A percentile compares a stretch with the other conserved stretches of the same genome.
Evolutionary conservation across 169 alveolate species (phyloP).

Genomic region (Cryptosporidium canis): DNA sequence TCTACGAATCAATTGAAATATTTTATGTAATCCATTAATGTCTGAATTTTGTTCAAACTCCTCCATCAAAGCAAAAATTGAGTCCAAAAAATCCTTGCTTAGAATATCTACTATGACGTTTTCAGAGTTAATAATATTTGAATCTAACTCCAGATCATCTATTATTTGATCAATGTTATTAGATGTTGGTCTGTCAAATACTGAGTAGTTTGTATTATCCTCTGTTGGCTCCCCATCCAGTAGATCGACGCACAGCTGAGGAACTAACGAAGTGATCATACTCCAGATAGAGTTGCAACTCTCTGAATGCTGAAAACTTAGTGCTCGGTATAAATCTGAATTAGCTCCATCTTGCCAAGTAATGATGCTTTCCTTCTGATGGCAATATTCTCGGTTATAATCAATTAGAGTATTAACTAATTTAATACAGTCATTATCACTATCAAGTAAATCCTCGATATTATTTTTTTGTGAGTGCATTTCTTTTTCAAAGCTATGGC

Average conservation of each 20-base stretch:
- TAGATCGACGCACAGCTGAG: slow-evolving; percentile 61
- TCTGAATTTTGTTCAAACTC: slow-evolving; percentile 30
- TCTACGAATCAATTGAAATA: slow-evolving; percentile 43
- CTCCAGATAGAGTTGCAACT: slow-evolving; percentile 75
- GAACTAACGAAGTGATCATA: slow-evolving; percentile 36
- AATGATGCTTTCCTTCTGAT: slow-evolving; percentile 73
- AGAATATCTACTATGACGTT: slow-evolving; percentile 25
- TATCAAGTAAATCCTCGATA: slow-evolving; percentile 10
- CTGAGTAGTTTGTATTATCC: not conserved
- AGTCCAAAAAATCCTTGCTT: slow-evolving; percentile 25
- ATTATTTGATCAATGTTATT: slow-evolving; percentile 39
- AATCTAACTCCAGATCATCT: slow-evolving; percentile 35
- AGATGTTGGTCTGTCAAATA: slow-evolving; percentile 24
- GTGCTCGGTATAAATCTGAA: slow-evolving; percentile 73
- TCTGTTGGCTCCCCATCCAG: slow-evolving; percentile 19
- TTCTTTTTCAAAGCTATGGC: not conserved
- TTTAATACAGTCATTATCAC: not conserved
- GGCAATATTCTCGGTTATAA: slow-evolving; percentile 54
- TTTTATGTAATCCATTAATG: slow-evolving; percentile 30
- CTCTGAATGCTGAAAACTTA: slow-evolving; percentile 76
- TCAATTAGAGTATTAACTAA: slow-evolving; percentile 55
- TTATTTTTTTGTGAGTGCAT: not conserved
- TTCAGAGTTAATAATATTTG: slow-evolving; percentile 39
- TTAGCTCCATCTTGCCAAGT: slow-evolving; percentile 77
- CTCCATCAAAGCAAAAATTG: slow-evolving; percentile 45